Evolutionary conservation across 805 yeast species (phyloP).

Genomic region (Cyberlindnera maritima): DNA sequence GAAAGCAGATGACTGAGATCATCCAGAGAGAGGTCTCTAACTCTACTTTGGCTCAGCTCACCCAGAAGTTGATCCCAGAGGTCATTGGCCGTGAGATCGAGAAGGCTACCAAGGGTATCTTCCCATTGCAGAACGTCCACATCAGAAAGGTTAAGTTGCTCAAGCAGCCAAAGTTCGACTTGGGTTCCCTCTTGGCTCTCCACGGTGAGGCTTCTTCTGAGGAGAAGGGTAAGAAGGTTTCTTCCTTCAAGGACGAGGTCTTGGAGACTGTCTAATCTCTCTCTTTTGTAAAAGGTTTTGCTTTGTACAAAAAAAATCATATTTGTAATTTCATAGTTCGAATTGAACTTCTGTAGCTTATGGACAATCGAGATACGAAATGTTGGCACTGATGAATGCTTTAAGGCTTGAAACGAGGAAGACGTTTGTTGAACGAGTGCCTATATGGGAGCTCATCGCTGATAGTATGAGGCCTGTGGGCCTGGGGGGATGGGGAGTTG

Average conservation of each 20-base stretch:
- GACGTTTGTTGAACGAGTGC: too few species aligned
- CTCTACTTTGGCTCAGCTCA: conserved; percentile 94
- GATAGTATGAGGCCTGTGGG: too few species aligned
- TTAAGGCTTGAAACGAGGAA: too few species aligned
- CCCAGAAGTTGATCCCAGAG: conserved; percentile 97
- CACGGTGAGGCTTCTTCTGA: conserved; percentile 95
- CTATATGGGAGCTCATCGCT: too few species aligned
- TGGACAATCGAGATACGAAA: too few species aligned
- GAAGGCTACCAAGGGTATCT: conserved; percentile 91
- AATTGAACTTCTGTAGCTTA: conserved; percentile 1
- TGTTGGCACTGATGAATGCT: too few species aligned
- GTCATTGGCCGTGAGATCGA: conserved; percentile 98
- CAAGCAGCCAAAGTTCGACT: conserved; percentile 98
- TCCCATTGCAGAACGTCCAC: conserved; percentile 98
- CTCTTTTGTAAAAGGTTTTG: conserved; percentile 7
- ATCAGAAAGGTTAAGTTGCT: conserved; percentile 98
- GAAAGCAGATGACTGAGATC: conserved; percentile 95
- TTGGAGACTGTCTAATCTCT: conserved; percentile 85
- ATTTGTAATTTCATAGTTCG: conserved; percentile 15
- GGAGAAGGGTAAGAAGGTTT: conserved; percentile 97
- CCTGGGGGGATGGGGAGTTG: too few species aligned
- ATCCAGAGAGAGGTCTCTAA: conserved; percentile 94
- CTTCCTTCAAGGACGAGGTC: conserved; percentile 98
- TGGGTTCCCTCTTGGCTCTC: conserved; percentile 92
- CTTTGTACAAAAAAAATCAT: conserved; percentile 15